These are phyloP conservation scores for Trametes gibbosa DNA, from an alignment of 768 basidiomycete genomes.

Conservation along the genomic window DNA sequence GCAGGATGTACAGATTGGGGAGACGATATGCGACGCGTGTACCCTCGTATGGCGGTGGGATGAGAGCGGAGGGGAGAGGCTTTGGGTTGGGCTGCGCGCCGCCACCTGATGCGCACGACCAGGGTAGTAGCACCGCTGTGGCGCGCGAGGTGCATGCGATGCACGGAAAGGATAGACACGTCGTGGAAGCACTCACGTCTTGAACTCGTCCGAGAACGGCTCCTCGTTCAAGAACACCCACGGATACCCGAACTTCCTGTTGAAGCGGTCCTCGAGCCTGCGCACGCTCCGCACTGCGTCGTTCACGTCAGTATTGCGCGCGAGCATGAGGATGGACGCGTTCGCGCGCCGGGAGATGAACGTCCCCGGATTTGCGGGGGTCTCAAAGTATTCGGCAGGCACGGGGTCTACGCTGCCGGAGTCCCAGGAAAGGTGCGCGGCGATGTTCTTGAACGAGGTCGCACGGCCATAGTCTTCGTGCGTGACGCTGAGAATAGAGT, in stretches of 20 bases:
- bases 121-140: not conserved
- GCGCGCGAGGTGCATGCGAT: not conserved
- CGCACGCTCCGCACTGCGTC: slow-evolving; percentile 62
- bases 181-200: slow-evolving; percentile 41
- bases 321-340: slow-evolving; percentile 47
- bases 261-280: slow-evolving; percentile 86
- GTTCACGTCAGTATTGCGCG: slow-evolving; percentile 61
- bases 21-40: too few species aligned
- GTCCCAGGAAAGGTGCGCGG: slow-evolving; percentile 30
- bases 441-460: slow-evolving; percentile 47
- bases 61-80: too few species aligned
- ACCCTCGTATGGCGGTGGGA: too few species aligned
- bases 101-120: too few species aligned
- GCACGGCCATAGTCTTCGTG: slow-evolving; percentile 62
- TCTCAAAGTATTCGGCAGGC: not conserved
- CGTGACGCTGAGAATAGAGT: slow-evolving; percentile 65
- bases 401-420: not conserved
- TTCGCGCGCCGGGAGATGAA: slow-evolving; percentile 26
- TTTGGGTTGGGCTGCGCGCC: too few species aligned
- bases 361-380: not conserved
- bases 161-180: not conserved
- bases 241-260: slow-evolving; percentile 73
- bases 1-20: too few species aligned
- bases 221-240: slow-evolving; percentile 90
- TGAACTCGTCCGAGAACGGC: slow-evolving; percentile 75